A percentile compares a stretch with the other conserved stretches of the same genome.
phyloP scores from a whole-genome alignment of 2,329 filamentous ascomycete species.

The Aspergillus niger region DNA sequence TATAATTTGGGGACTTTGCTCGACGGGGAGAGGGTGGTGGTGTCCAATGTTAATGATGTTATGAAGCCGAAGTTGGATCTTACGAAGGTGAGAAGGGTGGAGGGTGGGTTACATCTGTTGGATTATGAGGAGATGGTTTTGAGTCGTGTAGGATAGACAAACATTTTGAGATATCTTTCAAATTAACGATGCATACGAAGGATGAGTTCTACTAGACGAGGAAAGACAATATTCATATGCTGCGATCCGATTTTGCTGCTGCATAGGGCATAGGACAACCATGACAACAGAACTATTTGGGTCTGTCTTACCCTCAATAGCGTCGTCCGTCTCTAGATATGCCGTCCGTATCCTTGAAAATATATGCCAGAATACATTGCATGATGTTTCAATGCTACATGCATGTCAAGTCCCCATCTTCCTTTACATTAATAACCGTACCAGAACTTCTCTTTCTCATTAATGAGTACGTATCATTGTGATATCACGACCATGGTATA shows the following conservation, averaged over 20 bases:
- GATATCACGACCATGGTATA: background rate
- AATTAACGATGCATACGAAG: too few species aligned
- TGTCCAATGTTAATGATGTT: background rate
- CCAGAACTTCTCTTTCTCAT: background rate
- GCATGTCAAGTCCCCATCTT: too few species aligned
- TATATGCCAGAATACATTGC: background rate
- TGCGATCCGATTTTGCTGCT: too few species aligned
- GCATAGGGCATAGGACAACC: too few species aligned
- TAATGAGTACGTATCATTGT: background rate
- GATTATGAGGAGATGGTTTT: slow-evolving; percentile 4
- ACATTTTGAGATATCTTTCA: too few species aligned
- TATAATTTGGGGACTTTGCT: background rate
- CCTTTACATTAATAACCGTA: background rate
- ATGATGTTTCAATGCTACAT: too few species aligned
- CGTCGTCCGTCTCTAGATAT: too few species aligned
- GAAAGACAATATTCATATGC: background rate
- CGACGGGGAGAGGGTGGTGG: background rate
- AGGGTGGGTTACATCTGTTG: background rate
- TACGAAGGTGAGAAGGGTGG: too few species aligned
- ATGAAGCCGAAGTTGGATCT: background rate
- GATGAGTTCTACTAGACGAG: too few species aligned
- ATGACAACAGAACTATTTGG: too few species aligned
- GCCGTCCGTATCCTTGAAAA: too few species aligned
- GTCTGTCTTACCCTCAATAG: too few species aligned
- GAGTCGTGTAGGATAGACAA: background rate